A percentile compares a stretch with the other conserved stretches of the same genome.
These are phyloP conservation scores for Peniophora sp. DNA, from an alignment of 1,284 basidiomycete species.

Conservation along the genomic window DNA sequence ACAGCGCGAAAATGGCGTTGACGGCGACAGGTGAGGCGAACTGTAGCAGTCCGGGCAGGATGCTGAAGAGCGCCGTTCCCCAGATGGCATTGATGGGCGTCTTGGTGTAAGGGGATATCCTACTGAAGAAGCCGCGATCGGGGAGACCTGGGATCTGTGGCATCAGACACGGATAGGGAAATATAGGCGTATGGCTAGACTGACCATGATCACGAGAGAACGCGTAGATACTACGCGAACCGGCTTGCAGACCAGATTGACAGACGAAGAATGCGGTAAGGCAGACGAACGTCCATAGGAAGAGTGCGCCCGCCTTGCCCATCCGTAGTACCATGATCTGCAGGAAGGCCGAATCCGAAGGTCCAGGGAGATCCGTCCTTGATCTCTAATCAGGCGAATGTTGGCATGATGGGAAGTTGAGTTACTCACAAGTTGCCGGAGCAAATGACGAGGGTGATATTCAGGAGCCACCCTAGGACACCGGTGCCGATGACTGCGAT, in stretches of 20 bases:
- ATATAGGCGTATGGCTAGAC: no score
- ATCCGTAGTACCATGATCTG: constrained; percentile 71
- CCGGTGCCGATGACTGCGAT: constrained; percentile 87
- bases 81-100: constrained; percentile 84
- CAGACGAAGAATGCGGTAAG: constrained; percentile 79
- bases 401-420: background rate
- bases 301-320: constrained; percentile 63
- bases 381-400: background rate
- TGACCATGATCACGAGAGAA: constrained; percentile 81
- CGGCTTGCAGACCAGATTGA: constrained; percentile 78
- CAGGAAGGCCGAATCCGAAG: constrained; percentile 64
- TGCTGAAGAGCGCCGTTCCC: constrained; percentile 61
- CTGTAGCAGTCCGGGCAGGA: constrained; percentile 70
- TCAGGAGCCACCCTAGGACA: constrained; percentile 76
- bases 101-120: constrained; percentile 53
- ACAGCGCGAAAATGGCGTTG: constrained; percentile 78
- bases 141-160: constrained; percentile 76
- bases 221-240: constrained; percentile 82
- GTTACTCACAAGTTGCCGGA: constrained; percentile 56
- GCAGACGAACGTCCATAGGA: constrained; percentile 79
- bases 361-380: constrained; percentile 55
- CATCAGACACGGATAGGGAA: no score
- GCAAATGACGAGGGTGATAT: constrained; percentile 78
- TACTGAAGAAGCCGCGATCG: constrained; percentile 74
- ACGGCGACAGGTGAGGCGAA: constrained; percentile 75